Conservation (phyloP, 331 rosid genomes). For the Erythrophleum ivorense region DNA sequence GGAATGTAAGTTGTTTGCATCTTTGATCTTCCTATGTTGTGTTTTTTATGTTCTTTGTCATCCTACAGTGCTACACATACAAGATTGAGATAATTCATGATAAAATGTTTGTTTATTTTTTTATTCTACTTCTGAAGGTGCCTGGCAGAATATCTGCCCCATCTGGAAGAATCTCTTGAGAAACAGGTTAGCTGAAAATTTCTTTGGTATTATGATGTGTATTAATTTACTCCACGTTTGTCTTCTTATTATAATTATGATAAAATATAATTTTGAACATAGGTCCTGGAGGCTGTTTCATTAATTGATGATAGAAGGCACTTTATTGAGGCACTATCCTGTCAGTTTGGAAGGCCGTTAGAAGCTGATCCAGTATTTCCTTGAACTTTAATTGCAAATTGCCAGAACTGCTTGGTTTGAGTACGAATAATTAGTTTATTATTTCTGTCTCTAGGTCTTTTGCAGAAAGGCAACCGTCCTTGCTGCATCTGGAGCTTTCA, state of each 20-base stretch:
- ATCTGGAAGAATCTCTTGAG: constrained; percentile 86
- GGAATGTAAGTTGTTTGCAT: constrained; percentile 72
- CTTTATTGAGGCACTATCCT: constrained; percentile 83
- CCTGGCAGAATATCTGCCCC: constrained; percentile 93
- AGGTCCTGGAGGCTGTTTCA: constrained; percentile 88
- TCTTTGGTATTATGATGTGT: constrained; percentile 23
- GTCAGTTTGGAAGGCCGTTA: constrained; percentile 77
- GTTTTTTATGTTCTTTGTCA: not conserved
- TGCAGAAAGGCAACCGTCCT: constrained; percentile 89
- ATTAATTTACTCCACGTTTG: constrained; percentile 24
- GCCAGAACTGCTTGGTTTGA: constrained; percentile 17
- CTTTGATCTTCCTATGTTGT: constrained; percentile 18
- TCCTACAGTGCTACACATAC: constrained; percentile 4
- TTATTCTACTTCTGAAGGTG: constrained; percentile 64
- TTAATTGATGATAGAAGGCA: constrained; percentile 75
- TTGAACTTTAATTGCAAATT: constrained; percentile 29
- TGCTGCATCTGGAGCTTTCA: constrained; percentile 60
- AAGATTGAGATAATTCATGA: constrained; percentile 18
- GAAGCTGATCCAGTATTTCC: constrained; percentile 94
- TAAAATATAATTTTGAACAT: constrained; percentile 31
- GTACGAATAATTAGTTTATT: constrained; percentile 30
- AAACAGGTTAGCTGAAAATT: constrained; percentile 74
- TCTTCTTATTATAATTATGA: constrained; percentile 22
- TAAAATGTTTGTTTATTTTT: constrained; percentile 35
- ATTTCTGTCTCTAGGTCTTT: constrained; percentile 65